Evolutionary conservation across 176 grass and related monocot species (phyloP).

Genomic region (Elymus sibiricus): DNA sequence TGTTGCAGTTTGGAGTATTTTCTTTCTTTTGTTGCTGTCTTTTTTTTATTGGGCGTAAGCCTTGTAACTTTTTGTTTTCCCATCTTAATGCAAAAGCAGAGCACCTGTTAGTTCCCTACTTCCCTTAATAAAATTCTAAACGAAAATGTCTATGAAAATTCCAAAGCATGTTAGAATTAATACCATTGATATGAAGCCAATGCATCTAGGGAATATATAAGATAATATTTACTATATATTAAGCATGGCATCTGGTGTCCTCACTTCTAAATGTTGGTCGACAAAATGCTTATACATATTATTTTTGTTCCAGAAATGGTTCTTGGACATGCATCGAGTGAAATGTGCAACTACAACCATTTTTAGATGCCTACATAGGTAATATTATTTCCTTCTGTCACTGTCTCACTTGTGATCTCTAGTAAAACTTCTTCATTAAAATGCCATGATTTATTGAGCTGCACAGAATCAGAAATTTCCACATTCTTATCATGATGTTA

Average conservation of each 20-base stretch:
- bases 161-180: conserved; percentile 13
- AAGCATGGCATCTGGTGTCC: not conserved
- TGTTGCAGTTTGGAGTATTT: not conserved
- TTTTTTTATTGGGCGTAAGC: not conserved
- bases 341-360: conserved; percentile 11
- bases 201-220: not conserved
- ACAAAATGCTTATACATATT: not conserved
- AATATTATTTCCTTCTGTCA: conserved; percentile 12
- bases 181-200: not conserved
- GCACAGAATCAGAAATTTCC: not conserved
- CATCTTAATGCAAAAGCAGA: not conserved
- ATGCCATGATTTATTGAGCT: not conserved
- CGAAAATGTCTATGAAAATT: not conserved
- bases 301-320: not conserved
- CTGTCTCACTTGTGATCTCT: not conserved
- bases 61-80: not conserved
- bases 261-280: not conserved
- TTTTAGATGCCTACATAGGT: not conserved
- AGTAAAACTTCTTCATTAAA: conserved; percentile 10
- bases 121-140: not conserved
- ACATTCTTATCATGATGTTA: not conserved
- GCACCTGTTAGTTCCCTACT: not conserved
- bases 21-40: not conserved
- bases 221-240: not conserved
- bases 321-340: not conserved